Percentiles rank a stretch among this genome's conserved stretches.
Evolutionary conservation across 2,329 filamentous ascomycete species (phyloP).

Genomic region (Beauveria medogensis): DNA sequence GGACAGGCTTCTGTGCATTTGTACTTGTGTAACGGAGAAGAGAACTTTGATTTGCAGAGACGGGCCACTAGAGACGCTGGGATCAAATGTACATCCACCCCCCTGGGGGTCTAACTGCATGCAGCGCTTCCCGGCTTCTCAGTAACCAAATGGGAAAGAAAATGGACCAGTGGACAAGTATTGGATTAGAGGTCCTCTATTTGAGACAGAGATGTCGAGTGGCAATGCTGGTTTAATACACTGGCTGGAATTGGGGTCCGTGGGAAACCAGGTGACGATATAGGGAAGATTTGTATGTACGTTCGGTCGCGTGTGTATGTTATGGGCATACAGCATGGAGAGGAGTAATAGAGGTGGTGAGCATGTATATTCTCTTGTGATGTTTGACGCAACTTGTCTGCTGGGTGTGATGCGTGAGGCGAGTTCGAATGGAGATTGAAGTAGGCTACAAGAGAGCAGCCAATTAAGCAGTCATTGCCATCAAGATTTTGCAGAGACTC

Average conservation of each 20-base stretch:
- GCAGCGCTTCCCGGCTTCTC: constrained; percentile 1
- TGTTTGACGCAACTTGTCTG: too few species aligned
- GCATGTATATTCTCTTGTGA: not conserved
- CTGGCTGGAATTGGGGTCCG: not conserved
- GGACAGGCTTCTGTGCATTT: not conserved
- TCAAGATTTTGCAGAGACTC: too few species aligned
- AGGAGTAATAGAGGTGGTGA: not conserved
- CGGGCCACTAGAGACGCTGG: not conserved
- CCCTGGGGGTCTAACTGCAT: not conserved
- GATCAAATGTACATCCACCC: constrained; percentile 2
- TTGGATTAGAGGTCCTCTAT: not conserved
- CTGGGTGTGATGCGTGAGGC: too few species aligned
- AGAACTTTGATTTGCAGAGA: not conserved
- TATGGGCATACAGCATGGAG: not conserved
- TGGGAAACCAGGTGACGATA: not conserved
- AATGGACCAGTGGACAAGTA: not conserved
- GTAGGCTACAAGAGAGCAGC: too few species aligned
- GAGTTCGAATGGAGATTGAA: too few species aligned
- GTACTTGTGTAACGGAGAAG: not conserved
- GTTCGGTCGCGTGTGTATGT: not conserved
- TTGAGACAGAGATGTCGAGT: not conserved
- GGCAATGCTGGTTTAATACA: not conserved
- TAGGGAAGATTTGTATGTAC: not conserved
- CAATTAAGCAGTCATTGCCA: too few species aligned
- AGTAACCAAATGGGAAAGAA: not conserved